A percentile compares a stretch with the other conserved stretches of the same genome.
These are phyloP conservation scores for Penicillium steckii DNA, from an alignment of 495 filamentous ascomycete species.

Conservation along the genomic window DNA sequence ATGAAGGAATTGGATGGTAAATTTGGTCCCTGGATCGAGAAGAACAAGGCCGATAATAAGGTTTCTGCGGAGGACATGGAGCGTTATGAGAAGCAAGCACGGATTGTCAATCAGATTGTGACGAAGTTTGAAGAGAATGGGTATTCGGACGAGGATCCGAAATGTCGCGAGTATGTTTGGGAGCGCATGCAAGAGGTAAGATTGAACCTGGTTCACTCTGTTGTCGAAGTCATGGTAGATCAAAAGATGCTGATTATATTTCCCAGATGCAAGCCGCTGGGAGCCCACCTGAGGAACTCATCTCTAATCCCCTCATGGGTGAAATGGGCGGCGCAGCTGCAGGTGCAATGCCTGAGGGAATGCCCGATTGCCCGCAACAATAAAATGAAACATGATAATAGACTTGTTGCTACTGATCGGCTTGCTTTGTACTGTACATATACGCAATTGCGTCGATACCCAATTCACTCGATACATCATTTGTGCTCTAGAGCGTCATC, in stretches of 20 bases:
- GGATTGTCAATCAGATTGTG: conserved; percentile 83
- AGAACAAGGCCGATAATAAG: conserved; percentile 64
- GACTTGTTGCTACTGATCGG: conserved; percentile 9
- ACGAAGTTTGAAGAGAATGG: conserved; percentile 74
- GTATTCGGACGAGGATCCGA: conserved; percentile 77
- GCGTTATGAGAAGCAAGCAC: conserved; percentile 78
- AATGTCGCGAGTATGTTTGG: conserved; percentile 88
- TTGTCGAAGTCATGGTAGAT: neutral
- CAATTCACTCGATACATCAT: conserved; percentile 18
- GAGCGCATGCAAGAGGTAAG: conserved; percentile 95
- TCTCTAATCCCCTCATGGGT: conserved; percentile 65
- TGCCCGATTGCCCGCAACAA: conserved; percentile 44
- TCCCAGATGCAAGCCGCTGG: conserved; percentile 89
- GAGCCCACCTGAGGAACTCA: conserved; percentile 83
- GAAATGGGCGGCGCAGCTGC: conserved; percentile 27
- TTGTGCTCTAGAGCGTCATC: no score
- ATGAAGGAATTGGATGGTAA: conserved; percentile 96
- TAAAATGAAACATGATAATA: conserved; percentile 12
- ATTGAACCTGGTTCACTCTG: conserved; percentile 14
- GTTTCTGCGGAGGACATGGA: conserved; percentile 66
- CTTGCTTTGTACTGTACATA: conserved; percentile 28
- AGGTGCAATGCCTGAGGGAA: conserved; percentile 19
- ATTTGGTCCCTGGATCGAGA: conserved; percentile 83
- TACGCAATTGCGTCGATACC: conserved; percentile 25
- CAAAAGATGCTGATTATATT: conserved; percentile 15